phyloP scores from a whole-genome alignment of 495 filamentous ascomycete species.

The Trichoderma reesei region DNA sequence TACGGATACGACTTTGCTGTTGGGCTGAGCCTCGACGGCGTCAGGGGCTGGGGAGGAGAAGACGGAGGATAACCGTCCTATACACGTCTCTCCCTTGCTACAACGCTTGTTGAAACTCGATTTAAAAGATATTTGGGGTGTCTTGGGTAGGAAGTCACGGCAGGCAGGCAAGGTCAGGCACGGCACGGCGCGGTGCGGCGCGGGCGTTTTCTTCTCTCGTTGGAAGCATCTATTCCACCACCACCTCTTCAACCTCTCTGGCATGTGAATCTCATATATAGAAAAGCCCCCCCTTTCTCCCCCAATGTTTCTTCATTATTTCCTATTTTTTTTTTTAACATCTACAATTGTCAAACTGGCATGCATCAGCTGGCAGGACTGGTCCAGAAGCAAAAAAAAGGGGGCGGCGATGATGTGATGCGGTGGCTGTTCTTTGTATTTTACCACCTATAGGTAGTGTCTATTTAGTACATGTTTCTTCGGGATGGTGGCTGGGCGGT shows the following conservation, averaged over 20 bases:
- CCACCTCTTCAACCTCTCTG: neutral
- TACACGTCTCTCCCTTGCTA: neutral
- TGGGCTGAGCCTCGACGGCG: conserved; percentile 2
- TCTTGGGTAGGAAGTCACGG: conserved; percentile 1
- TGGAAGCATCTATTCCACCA: conserved; percentile 2
- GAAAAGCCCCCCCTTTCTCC: neutral
- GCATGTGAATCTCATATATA: neutral
- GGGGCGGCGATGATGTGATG: too few relatives aligned
- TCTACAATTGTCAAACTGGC: neutral
- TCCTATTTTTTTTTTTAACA: neutral
- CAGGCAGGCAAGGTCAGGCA: neutral
- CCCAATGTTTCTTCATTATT: neutral
- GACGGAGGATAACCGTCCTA: too few relatives aligned
- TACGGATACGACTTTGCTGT: conserved; percentile 1
- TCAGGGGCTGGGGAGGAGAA: neutral
- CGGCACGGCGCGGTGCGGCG: neutral
- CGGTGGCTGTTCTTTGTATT: too few relatives aligned
- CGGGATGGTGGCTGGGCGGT: conserved; percentile 9
- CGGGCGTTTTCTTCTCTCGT: conserved; percentile 7
- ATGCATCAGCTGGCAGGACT: neutral
- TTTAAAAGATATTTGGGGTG: neutral
- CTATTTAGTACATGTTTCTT: conserved; percentile 18
- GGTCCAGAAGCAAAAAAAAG: neutral
- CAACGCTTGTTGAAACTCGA: neutral
- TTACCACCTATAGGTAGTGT: conserved; percentile 11